phyloP scores from a whole-genome alignment of 108 stramenopile species.

The Cyclotella kingstonii region DNA sequence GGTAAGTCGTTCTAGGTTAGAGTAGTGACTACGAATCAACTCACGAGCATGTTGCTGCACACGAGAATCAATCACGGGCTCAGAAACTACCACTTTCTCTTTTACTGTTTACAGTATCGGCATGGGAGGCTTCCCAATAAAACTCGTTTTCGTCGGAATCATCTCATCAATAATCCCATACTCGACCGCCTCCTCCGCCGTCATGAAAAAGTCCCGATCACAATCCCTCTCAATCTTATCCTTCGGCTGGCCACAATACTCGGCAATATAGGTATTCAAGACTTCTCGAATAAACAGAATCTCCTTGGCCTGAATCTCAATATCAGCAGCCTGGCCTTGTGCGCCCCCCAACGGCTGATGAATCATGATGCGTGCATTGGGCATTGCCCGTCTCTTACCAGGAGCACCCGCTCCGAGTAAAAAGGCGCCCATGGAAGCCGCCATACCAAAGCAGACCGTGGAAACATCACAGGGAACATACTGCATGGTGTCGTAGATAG shows the following conservation, averaged over 20 bases:
- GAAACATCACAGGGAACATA: conserved; percentile 94
- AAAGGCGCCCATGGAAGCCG: conserved; percentile 96
- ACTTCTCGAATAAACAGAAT: conserved; percentile 90
- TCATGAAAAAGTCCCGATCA: conserved; percentile 97
- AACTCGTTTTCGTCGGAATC: conserved; percentile 90
- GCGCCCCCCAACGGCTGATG: conserved; percentile 98
- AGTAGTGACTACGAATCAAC: too few species aligned
- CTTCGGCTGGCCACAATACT: conserved; percentile 89
- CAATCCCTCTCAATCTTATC: conserved; percentile 95
- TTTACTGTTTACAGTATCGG: conserved; percentile 50
- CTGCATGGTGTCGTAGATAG: conserved; percentile 98
- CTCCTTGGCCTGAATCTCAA: conserved; percentile 98
- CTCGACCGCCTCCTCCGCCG: conserved; percentile 89
- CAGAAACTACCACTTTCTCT: too few species aligned
- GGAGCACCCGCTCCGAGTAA: conserved; percentile 88
- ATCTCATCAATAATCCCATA: conserved; percentile 98
- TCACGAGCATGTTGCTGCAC: too few species aligned
- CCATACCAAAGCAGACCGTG: conserved; percentile 98
- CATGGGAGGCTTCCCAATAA: conserved; percentile 82
- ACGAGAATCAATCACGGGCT: too few species aligned
- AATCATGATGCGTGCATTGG: conserved; percentile 97
- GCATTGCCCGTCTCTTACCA: conserved; percentile 87
- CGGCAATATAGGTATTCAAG: conserved; percentile 91
- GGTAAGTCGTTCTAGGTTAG: too few species aligned
- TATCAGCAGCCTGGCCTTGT: conserved; percentile 94